Conservation (phyloP, 2,329 filamentous ascomycete genomes). For the Trichoderma polysporum region DNA sequence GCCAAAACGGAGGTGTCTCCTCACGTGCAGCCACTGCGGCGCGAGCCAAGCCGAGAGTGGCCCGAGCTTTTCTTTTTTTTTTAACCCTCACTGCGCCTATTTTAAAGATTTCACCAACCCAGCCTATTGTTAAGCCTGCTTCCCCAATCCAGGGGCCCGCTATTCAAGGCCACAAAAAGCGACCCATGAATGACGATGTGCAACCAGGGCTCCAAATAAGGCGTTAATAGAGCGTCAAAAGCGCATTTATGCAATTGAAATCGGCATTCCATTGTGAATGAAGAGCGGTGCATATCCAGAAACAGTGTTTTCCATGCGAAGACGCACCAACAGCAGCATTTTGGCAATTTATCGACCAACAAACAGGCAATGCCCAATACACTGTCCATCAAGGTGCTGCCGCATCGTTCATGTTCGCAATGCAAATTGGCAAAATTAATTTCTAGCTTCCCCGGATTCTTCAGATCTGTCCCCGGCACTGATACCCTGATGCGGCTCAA, state of each 20-base stretch:
- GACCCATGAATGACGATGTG: slow-evolving; percentile 19
- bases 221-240: not conserved
- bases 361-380: not conserved
- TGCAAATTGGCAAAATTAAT: not conserved
- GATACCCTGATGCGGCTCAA: slow-evolving; percentile 21
- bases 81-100: not conserved
- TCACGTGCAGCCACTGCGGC: slow-evolving; percentile 21
- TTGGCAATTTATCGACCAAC: not conserved
- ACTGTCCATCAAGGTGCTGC: not conserved
- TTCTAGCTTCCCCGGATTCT: slow-evolving; percentile 17
- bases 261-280: not conserved
- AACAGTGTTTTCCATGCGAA: not conserved
- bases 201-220: slow-evolving; percentile 10
- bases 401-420: not conserved
- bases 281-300: not conserved
- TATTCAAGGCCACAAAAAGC: slow-evolving; percentile 17
- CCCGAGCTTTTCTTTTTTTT: slow-evolving; percentile 13
- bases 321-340: not conserved
- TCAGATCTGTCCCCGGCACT: slow-evolving; percentile 19
- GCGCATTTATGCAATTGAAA: not conserved
- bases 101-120: not conserved
- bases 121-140: slow-evolving; percentile 1
- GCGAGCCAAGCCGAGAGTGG: slow-evolving; percentile 15
- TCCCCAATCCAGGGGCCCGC: slow-evolving; percentile 10
- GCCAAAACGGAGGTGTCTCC: slow-evolving; percentile 12